These are phyloP conservation scores for Neobulgaria alba DNA, from an alignment of 2,329 filamentous ascomycete species.

Conservation along the genomic window DNA sequence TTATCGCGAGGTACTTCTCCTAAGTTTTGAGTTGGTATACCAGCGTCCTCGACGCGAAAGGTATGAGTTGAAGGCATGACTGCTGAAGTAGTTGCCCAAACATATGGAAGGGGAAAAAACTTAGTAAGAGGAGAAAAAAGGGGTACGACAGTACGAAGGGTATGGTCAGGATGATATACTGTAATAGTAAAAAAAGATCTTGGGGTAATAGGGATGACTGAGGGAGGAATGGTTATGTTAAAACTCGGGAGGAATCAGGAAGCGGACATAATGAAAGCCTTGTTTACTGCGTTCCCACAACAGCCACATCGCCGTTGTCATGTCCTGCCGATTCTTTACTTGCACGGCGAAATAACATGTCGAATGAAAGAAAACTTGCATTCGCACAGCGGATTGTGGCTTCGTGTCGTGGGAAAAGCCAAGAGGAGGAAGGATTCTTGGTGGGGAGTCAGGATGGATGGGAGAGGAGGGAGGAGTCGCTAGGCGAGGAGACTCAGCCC, in stretches of 20 bases:
- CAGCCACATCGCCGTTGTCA: neutral
- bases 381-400: neutral
- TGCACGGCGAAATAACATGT: neutral
- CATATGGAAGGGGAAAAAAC: too few relatives aligned
- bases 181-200: neutral
- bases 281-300: neutral
- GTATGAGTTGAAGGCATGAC: neutral
- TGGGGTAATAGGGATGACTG: neutral
- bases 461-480: neutral
- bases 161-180: neutral
- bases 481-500: neutral
- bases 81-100: neutral
- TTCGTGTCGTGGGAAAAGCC: neutral
- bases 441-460: neutral
- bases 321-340: too few relatives aligned
- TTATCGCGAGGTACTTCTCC: neutral
- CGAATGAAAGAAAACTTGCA: neutral
- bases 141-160: neutral
- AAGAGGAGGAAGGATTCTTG: neutral
- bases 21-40: neutral
- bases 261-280: neutral
- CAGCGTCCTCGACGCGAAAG: neutral
- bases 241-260: neutral
- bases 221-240: neutral
- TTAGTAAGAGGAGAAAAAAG: neutral